Conservation (phyloP, 2,329 filamentous ascomycete genomes). For the Lecanicillium sp. region DNA sequence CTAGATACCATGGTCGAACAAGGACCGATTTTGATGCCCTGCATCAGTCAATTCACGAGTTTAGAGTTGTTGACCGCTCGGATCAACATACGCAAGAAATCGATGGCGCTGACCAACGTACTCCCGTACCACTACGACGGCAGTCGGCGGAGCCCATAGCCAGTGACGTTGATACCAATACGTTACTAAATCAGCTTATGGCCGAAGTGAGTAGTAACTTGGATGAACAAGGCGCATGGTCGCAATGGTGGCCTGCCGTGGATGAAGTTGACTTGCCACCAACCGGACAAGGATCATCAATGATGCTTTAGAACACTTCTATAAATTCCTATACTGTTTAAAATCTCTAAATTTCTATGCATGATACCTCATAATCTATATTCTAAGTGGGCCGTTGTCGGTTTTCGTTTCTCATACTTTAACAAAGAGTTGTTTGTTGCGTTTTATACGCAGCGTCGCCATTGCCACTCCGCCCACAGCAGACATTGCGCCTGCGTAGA, state of each 20-base stretch:
- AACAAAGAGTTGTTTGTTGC: neutral
- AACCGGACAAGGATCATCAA: neutral
- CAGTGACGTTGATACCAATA: slow-evolving; percentile 12
- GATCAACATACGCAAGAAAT: slow-evolving; percentile 22
- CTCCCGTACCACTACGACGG: neutral
- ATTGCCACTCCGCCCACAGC: slow-evolving; percentile 13
- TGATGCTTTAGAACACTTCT: too few species aligned
- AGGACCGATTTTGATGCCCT: slow-evolving; percentile 20
- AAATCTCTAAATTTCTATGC: too few species aligned
- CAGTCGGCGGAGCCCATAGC: neutral
- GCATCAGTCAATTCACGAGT: slow-evolving; percentile 22
- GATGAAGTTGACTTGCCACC: slow-evolving; percentile 13
- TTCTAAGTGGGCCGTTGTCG: too few species aligned
- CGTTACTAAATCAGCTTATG: slow-evolving; percentile 15
- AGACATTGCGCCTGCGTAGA: slow-evolving; percentile 19
- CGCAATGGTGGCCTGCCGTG: slow-evolving; percentile 18
- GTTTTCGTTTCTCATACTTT: slow-evolving; percentile 1
- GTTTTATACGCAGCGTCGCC: neutral
- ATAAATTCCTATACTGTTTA: too few species aligned
- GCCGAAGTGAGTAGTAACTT: slow-evolving; percentile 18
- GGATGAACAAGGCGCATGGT: slow-evolving; percentile 19
- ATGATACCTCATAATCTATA: too few species aligned
- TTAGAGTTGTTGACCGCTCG: slow-evolving; percentile 20
- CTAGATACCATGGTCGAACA: slow-evolving; percentile 16
- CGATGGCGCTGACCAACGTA: slow-evolving; percentile 15